Conservation (phyloP, 345 rosid genomes). For the Cardamine chenopodiifolia region DNA sequence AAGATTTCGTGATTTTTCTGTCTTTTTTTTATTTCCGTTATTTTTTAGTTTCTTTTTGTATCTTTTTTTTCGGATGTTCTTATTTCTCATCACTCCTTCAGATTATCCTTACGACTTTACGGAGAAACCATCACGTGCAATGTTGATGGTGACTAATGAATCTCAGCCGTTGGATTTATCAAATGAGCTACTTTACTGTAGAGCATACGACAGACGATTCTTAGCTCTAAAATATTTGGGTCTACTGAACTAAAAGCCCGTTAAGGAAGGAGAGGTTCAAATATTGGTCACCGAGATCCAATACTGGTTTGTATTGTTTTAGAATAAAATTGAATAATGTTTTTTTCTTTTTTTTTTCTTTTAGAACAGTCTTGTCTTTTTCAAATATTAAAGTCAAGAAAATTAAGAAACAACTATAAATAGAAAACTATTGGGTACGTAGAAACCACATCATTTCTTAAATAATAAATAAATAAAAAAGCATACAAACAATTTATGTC, state of each 20-base stretch:
- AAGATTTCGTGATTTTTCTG: constrained; percentile 15
- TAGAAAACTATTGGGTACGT: not conserved
- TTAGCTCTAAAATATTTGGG: not conserved
- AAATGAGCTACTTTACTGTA: not conserved
- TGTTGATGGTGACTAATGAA: constrained; percentile 6
- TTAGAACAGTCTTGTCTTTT: not conserved
- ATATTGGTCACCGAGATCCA: not conserved
- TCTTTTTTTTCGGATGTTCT: not conserved
- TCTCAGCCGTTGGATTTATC: constrained; percentile 24
- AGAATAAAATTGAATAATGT: not conserved
- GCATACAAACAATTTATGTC: not conserved
- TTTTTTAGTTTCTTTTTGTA: not conserved
- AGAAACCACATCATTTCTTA: not conserved
- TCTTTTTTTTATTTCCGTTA: not conserved
- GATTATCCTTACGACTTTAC: not conserved
- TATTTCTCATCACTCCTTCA: constrained; percentile 2
- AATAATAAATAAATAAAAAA: no score
- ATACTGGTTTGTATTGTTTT: not conserved
- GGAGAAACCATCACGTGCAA: constrained; percentile 12
- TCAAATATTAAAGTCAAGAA: not conserved
- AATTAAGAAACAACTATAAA: not conserved
- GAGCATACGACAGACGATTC: not conserved
- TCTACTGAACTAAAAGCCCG: constrained; percentile 7
- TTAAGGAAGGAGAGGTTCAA: constrained; percentile 16
- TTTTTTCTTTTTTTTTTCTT: not conserved